Evolutionary conservation across 176 grass and related monocot genomes (phyloP).

Genomic region (Neostapfia colusana): DNA sequence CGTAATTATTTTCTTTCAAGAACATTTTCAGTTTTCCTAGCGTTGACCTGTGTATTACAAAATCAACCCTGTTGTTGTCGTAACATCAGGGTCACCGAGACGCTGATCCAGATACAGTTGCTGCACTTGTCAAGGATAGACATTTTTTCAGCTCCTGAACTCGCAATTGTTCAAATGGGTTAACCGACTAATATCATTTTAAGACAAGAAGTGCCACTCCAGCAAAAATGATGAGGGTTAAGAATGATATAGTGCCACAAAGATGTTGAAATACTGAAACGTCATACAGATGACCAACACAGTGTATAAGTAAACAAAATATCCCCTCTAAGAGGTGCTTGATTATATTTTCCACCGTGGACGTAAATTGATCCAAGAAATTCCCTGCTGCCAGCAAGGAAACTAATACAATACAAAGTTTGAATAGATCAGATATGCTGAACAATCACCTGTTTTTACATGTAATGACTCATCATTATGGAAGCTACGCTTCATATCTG

Average conservation of each 20-base stretch:
- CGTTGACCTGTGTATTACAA: neutral
- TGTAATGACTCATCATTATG: constrained; percentile 43
- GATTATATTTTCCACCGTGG: constrained; percentile 34
- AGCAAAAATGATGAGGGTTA: neutral
- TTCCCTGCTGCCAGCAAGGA: constrained; percentile 45
- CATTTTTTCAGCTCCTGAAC: neutral
- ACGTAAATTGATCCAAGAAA: constrained; percentile 38
- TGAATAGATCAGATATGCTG: constrained; percentile 48
- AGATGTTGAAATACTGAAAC: neutral
- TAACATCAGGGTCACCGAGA: too few species aligned
- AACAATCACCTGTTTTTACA: constrained; percentile 51
- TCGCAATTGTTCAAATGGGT: neutral
- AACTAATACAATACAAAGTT: constrained; percentile 52
- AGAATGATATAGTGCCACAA: neutral
- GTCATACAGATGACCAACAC: neutral
- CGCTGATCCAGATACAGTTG: too few species aligned
- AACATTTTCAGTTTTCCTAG: neutral
- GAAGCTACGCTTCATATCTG: constrained; percentile 40
- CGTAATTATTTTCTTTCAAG: neutral
- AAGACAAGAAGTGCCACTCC: neutral
- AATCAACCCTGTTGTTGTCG: neutral
- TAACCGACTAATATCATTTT: neutral
- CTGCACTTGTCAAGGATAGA: too few species aligned
- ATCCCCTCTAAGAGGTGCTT: neutral
- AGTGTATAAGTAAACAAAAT: neutral